Evolutionary conservation across 2,329 filamentous ascomycete genomes (phyloP).

Genomic region (Penicillium psychrosexuale): DNA sequence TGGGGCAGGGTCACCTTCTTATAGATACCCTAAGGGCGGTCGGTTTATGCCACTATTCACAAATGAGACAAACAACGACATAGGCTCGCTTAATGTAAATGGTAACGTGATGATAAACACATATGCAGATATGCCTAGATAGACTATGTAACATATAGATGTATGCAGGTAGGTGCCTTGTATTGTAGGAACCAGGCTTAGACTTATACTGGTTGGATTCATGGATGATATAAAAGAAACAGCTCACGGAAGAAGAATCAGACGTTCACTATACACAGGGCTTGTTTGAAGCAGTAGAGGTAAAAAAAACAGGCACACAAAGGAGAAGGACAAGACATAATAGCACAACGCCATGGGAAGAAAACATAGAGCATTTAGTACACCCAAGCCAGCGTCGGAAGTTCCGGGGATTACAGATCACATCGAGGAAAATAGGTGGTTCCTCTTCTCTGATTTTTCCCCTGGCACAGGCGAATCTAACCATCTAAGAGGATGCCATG

Average conservation of each 20-base stretch:
- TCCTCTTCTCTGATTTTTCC: conserved; percentile 15
- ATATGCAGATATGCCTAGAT: no score
- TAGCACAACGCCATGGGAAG: conserved; percentile 37
- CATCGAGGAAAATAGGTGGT: conserved; percentile 7
- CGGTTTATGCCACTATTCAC: background rate
- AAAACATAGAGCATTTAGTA: conserved; percentile 27
- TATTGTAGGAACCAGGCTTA: background rate
- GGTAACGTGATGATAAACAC: no score
- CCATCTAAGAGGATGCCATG: conserved; percentile 23
- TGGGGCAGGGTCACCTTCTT: background rate
- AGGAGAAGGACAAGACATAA: conserved; percentile 26
- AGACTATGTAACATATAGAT: background rate
- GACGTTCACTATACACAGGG: conserved; percentile 34
- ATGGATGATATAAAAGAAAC: background rate
- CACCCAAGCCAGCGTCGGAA: conserved; percentile 20
- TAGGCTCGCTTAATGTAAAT: no score
- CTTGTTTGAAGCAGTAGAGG: conserved; percentile 22
- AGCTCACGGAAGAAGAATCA: conserved; percentile 16
- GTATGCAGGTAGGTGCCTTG: background rate
- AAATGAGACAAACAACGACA: background rate
- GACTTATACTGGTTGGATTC: background rate
- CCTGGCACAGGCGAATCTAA: conserved; percentile 12
- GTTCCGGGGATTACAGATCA: conserved; percentile 19
- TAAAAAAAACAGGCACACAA: conserved; percentile 23
- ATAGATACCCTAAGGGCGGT: background rate